Percentiles rank a stretch among this genome's conserved stretches.
Evolutionary conservation across 768 basidiomycete species (phyloP).

Genomic region (Dentipellis sp.): DNA sequence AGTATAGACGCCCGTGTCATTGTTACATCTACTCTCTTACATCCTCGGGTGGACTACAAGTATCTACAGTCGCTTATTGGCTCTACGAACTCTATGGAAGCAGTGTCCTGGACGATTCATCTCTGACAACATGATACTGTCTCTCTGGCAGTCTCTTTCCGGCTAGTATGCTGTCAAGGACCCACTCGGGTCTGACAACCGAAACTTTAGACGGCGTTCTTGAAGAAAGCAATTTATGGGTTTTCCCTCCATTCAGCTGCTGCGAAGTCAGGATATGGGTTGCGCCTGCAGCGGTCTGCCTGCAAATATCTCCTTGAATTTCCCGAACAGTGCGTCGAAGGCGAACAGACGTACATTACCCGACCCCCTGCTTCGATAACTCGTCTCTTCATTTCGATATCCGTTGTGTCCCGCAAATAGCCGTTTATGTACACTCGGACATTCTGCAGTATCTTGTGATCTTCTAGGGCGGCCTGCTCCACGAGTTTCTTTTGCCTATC

Average conservation of each 20-base stretch:
- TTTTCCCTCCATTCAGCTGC: constrained; percentile 62
- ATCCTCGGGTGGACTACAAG: too few relatives aligned
- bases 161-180: constrained; percentile 52
- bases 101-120: neutral
- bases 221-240: constrained; percentile 48
- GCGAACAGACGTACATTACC: constrained; percentile 35
- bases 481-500: constrained; percentile 19
- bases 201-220: constrained; percentile 41
- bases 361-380: constrained; percentile 60
- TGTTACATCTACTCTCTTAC: too few relatives aligned
- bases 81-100: too few relatives aligned
- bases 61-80: too few relatives aligned
- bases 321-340: neutral
- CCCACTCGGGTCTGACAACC: constrained; percentile 72
- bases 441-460: constrained; percentile 24
- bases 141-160: constrained; percentile 56
- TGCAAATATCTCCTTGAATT: constrained; percentile 17
- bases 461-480: constrained; percentile 16
- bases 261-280: constrained; percentile 78
- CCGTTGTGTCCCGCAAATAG: constrained; percentile 61
- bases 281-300: constrained; percentile 47
- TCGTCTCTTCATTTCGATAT: constrained; percentile 69
- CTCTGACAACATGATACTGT: constrained; percentile 37
- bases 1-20: too few relatives aligned
- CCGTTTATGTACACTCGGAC: constrained; percentile 64